phyloP scores from a whole-genome alignment of 1,284 basidiomycete genomes.

The Sphaerobolus stellatus region DNA sequence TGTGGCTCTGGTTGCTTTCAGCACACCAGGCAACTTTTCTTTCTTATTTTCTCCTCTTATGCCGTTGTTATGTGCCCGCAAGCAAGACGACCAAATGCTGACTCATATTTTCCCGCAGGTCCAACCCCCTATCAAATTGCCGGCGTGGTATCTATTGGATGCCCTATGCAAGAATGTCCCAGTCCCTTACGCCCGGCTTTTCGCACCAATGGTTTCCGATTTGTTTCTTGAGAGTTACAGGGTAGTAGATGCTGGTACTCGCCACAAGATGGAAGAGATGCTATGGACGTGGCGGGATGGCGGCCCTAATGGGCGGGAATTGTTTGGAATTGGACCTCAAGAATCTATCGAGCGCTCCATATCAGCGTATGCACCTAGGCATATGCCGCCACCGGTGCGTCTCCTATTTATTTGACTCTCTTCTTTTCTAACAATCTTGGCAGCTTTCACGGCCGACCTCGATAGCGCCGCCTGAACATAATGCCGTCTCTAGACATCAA shows the following conservation, averaged over 20 bases:
- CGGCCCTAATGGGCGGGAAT: constrained; percentile 72
- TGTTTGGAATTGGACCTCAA: constrained; percentile 78
- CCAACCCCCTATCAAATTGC: constrained; percentile 89
- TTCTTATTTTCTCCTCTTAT: constrained; percentile 28
- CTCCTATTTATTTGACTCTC: too few species aligned
- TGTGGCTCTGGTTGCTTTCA: too few species aligned
- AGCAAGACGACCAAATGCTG: too few species aligned
- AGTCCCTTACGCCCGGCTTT: constrained; percentile 82
- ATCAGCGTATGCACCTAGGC: constrained; percentile 40
- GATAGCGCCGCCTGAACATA: neutral
- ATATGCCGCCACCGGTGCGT: too few species aligned
- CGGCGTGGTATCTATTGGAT: constrained; percentile 93
- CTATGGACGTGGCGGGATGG: constrained; percentile 89
- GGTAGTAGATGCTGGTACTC: constrained; percentile 78
- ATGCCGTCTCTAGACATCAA: constrained; percentile 62
- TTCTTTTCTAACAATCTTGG: too few species aligned
- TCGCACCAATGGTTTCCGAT: constrained; percentile 72
- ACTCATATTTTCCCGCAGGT: constrained; percentile 68
- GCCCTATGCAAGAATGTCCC: constrained; percentile 95
- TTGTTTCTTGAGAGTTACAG: constrained; percentile 85
- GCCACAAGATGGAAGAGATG: constrained; percentile 95
- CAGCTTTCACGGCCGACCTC: neutral
- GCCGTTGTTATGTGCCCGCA: constrained; percentile 44
- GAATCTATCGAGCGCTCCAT: constrained; percentile 74
- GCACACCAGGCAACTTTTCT: too few species aligned